Conservation (phyloP, 441 rosid species). For the Eutrema salsugineum region DNA sequence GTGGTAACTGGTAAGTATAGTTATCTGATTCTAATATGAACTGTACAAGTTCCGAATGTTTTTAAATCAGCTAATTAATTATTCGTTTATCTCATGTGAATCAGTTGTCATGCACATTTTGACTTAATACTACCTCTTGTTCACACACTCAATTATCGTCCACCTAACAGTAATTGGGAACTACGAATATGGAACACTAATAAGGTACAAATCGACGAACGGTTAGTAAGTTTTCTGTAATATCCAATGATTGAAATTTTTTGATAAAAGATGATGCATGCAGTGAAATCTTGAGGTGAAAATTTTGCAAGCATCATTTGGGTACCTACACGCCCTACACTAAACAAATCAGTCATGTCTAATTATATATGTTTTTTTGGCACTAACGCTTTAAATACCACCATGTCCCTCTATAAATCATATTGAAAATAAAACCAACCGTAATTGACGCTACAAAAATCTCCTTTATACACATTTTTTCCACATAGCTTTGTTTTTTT, state of each 20-base stretch:
- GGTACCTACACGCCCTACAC: neutral
- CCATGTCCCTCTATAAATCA: neutral
- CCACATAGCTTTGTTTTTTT: neutral
- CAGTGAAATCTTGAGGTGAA: constrained; percentile 10
- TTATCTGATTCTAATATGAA: neutral
- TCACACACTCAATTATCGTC: neutral
- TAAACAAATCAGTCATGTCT: constrained; percentile 4
- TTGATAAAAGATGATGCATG: neutral
- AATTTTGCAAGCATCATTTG: constrained; percentile 1
- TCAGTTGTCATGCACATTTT: neutral
- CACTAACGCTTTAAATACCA: constrained; percentile 11
- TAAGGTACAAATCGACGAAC: neutral
- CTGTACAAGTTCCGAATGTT: constrained; percentile 4
- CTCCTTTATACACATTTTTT: neutral
- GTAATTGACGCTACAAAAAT: constrained; percentile 31
- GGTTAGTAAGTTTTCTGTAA: neutral
- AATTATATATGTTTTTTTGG: neutral
- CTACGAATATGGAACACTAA: neutral
- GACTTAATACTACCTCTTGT: neutral
- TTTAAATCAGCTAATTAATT: neutral
- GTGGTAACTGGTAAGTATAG: neutral
- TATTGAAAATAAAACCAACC: constrained; percentile 9
- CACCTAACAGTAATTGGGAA: neutral
- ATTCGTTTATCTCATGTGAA: neutral
- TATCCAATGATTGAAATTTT: neutral